A percentile compares a stretch with the other conserved stretches of the same genome.
Conservation (phyloP, 2,329 filamentous ascomycete species). For the Cladophialophora yegresii region DNA sequence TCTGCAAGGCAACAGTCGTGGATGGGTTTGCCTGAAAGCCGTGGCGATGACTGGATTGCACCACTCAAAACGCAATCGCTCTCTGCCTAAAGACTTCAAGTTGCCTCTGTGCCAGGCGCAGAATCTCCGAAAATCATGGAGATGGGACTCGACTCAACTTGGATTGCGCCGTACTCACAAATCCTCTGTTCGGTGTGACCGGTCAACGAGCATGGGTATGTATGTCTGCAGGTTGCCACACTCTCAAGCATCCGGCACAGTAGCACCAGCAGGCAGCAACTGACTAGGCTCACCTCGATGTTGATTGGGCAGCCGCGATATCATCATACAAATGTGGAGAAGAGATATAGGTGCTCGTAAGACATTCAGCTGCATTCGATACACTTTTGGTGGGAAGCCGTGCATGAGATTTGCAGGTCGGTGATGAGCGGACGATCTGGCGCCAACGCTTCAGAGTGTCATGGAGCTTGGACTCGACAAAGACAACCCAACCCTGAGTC, state of each 20-base stretch:
- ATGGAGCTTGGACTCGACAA: not conserved
- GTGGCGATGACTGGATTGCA: not conserved
- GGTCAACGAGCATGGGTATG: not conserved
- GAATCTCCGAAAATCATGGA: not conserved
- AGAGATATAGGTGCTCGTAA: not conserved
- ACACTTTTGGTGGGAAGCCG: not conserved
- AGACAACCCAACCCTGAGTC: not conserved
- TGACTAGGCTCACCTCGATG: not conserved
- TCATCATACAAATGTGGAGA: not conserved
- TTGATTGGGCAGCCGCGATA: not conserved
- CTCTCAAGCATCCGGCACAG: not conserved
- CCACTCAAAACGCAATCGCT: not conserved
- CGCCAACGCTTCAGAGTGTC: not conserved
- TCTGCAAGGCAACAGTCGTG: slow-evolving; percentile 16
- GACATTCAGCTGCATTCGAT: not conserved
- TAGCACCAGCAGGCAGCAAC: slow-evolving; percentile 1
- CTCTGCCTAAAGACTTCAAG: not conserved
- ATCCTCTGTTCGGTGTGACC: not conserved
- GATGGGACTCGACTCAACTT: not conserved
- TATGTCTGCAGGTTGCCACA: not conserved
- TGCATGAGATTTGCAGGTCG: not conserved
- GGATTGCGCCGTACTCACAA: not conserved
- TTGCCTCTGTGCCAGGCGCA: not conserved
- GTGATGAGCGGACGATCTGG: not conserved
- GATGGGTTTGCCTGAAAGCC: not conserved